phyloP scores from a whole-genome alignment of 805 yeast species.

The Zygosaccharomyces rouxii region DNA sequence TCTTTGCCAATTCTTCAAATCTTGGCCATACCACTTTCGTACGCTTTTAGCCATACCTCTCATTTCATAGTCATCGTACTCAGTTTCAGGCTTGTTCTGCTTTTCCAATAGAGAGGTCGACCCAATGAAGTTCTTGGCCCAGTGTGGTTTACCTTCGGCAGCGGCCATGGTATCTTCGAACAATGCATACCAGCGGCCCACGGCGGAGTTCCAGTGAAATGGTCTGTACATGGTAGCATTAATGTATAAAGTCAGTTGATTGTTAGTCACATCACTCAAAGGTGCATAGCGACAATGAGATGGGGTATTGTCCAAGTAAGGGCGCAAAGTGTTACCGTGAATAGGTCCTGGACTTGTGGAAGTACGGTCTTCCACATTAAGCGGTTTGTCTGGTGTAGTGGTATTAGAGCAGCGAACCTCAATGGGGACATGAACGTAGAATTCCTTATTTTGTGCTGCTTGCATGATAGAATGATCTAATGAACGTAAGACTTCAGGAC shows the following conservation, averaged over 20 bases:
- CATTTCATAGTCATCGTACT: constrained; percentile 62
- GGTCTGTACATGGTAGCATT: constrained; percentile 97
- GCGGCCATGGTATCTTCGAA: constrained; percentile 75
- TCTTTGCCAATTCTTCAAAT: constrained; percentile 54
- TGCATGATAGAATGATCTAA: constrained; percentile 55
- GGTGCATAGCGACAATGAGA: constrained; percentile 49
- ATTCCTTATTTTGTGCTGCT: constrained; percentile 59
- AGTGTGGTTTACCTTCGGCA: constrained; percentile 92
- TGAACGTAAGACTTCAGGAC: constrained; percentile 65
- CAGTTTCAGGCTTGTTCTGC: constrained; percentile 35
- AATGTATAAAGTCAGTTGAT: constrained; percentile 77
- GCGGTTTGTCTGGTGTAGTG: constrained; percentile 41
- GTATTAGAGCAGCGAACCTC: constrained; percentile 93
- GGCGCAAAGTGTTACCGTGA: constrained; percentile 78
- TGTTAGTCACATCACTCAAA: constrained; percentile 46
- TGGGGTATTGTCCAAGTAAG: constrained; percentile 80
- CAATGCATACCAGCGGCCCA: constrained; percentile 73
- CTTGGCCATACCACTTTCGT: constrained; percentile 75
- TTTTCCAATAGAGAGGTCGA: constrained; percentile 36
- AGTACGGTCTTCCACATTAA: constrained; percentile 51
- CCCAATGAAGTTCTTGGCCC: constrained; percentile 95
- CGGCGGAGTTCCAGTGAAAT: constrained; percentile 68
- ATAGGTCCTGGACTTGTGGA: constrained; percentile 67
- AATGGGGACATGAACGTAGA: constrained; percentile 89
- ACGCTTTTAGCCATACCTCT: constrained; percentile 69